Percentiles rank a stretch among this genome's conserved stretches.
Conservation (phyloP, 352 stramenopile genomes). For the Achlya hypogyna region DNA sequence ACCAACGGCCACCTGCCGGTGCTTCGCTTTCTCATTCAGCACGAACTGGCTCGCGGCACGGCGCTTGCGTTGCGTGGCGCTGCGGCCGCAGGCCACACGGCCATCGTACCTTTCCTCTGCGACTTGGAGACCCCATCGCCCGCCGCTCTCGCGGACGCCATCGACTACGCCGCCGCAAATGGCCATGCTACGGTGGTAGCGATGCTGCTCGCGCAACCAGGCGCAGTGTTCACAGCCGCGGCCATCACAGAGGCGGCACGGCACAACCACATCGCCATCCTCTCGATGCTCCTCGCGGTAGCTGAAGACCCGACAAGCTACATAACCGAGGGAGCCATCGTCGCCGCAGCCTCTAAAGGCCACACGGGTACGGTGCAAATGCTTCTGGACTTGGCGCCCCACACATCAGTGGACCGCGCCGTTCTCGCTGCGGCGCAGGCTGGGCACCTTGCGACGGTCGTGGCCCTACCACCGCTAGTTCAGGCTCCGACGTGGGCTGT, state of each 20-base stretch:
- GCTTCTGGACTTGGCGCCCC: background rate
- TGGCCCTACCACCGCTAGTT: background rate
- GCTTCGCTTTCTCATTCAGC: background rate
- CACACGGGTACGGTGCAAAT: background rate
- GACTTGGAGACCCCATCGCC: background rate
- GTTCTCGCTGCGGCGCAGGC: background rate
- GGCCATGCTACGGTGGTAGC: background rate
- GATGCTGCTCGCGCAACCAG: background rate
- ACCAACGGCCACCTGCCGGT: slow-evolving; percentile 3
- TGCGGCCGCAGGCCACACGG: background rate
- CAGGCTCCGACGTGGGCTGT: background rate
- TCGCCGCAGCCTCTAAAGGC: background rate
- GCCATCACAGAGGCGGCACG: background rate
- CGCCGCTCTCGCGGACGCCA: background rate
- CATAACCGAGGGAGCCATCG: background rate
- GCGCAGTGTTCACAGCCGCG: background rate
- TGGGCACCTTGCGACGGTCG: background rate
- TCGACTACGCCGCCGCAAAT: background rate
- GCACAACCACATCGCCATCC: background rate
- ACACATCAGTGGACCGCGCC: background rate
- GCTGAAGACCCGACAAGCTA: no score
- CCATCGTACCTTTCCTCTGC: background rate
- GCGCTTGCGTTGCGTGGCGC: background rate
- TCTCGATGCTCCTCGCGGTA: background rate
- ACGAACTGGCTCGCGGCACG: background rate